Percentiles rank a stretch among this genome's conserved stretches.
These are phyloP conservation scores for Coniochaeta sp. DNA, from an alignment of 2,329 filamentous ascomycete genomes.

Conservation along the genomic window DNA sequence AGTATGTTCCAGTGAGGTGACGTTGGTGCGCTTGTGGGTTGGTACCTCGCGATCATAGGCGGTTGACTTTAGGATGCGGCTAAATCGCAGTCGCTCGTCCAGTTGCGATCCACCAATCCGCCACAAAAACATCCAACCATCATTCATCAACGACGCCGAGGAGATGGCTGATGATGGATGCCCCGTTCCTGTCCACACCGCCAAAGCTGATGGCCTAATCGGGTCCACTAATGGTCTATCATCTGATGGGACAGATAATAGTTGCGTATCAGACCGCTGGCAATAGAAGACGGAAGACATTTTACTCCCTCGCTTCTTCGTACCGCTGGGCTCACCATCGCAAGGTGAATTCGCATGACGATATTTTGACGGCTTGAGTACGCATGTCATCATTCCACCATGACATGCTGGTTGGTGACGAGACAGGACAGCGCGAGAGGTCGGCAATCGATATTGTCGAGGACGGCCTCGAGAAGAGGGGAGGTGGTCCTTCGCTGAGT, in stretches of 20 bases:
- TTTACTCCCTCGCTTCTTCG: not conserved
- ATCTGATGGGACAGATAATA: not conserved
- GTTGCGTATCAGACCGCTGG: not conserved
- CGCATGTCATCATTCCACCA: not conserved
- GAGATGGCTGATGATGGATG: not conserved
- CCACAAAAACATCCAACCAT: not conserved
- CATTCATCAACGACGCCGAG: not conserved
- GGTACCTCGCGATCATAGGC: not conserved
- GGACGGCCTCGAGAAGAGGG: not conserved
- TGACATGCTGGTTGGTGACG: not conserved
- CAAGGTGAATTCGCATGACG: not conserved
- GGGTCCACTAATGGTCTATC: no score
- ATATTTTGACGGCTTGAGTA: not conserved
- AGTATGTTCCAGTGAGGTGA: no score
- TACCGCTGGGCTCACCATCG: no score
- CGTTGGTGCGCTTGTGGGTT: not conserved
- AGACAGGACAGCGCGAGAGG: not conserved
- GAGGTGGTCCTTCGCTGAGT: not conserved
- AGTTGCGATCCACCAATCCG: not conserved
- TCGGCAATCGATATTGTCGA: not conserved
- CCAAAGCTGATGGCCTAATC: not conserved
- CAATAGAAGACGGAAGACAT: not conserved
- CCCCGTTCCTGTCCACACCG: not conserved
- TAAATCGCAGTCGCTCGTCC: not conserved
- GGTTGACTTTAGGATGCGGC: not conserved